A percentile compares a stretch with the other conserved stretches of the same genome.
These are phyloP conservation scores for Marchantia polymorpha DNA, from an alignment of 225 moss, liverwort and hornwort genomes.

Conservation along the genomic window DNA sequence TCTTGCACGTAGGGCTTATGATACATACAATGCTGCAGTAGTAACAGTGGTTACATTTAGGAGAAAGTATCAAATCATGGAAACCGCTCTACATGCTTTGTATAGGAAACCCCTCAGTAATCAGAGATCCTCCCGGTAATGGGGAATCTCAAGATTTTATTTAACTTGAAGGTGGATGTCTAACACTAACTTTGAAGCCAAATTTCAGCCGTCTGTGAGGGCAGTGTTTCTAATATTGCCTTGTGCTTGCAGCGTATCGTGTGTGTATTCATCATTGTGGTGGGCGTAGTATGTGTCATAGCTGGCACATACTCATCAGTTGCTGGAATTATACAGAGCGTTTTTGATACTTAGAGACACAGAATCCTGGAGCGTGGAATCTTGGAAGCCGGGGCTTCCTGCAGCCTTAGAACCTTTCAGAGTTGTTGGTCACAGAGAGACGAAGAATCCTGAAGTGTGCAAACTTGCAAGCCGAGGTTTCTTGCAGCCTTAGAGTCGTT, in stretches of 20 bases:
- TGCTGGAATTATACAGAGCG: slow-evolving; percentile 58
- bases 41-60: not conserved
- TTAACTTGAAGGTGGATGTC: not conserved
- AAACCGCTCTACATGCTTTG: not conserved
- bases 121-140: not conserved
- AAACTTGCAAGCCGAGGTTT: too few species aligned
- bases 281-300: slow-evolving; percentile 56
- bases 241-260: slow-evolving; percentile 36
- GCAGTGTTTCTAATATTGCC: not conserved
- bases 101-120: not conserved
- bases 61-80: not conserved
- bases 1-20: not conserved
- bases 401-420: too few species aligned
- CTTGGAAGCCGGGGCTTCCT: too few species aligned
- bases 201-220: not conserved
- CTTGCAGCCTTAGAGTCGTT: slow-evolving; percentile 40
- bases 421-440: too few species aligned
- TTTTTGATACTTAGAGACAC: not conserved
- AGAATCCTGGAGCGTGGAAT: not conserved
- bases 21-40: too few species aligned
- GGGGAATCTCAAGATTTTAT: not conserved
- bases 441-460: too few species aligned
- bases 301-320: slow-evolving; percentile 77
- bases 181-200: not conserved
- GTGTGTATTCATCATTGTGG: slow-evolving; percentile 55